Evolutionary conservation across 148 eudicot genomes (phyloP), one percentile per base, ranked within the genome.

Genomic region (Pharnaceum exiguum): DNA sequence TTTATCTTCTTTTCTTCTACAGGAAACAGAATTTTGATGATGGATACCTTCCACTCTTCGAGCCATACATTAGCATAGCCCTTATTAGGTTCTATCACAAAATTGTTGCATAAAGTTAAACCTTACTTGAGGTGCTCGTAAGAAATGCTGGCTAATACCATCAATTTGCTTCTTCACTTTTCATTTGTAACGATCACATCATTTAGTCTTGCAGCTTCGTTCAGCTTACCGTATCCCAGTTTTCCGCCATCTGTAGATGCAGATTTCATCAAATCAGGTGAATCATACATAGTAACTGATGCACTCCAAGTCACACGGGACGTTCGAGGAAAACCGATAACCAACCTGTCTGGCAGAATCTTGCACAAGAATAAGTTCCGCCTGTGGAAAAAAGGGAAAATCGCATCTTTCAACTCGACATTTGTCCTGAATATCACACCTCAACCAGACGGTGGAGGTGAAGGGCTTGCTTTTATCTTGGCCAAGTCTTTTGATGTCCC

Each of bases 261-360:
- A 10, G 44, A 33, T 22, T 65, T 74, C 19, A 9, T 17, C 11
- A 18, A 12, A 13, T 17, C 12, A 0, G 47, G 43, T 0, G 25
- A 60, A 3, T 46, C 78, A 17, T 27, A 45, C 37, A 46, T 54
- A 55, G 36, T 36, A 2, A 0, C 2, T 0, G 40, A 39, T 5
- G 76, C 76, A 12, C 62, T 76, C 17, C 80, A 76, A 63, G 80
- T 76, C 2, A 76, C 80, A 2, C 9, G 1, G 6, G 80, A 71
- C 23, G 37, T 39, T 43, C 22, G 3, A 2, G 51, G 73, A 0
- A 51, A 3, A 21, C 1, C 12, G 10, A 76, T 49, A 4, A 19
- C 31, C 50, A 16, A 71, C 60, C 35, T 35, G 3, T 40, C 47
- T 3, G 80, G 76, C 15, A 58, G 66, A 15, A 62, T 68, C 2